phyloP scores from a whole-genome alignment of 306 rosid species.

The Quercus robur region DNA sequence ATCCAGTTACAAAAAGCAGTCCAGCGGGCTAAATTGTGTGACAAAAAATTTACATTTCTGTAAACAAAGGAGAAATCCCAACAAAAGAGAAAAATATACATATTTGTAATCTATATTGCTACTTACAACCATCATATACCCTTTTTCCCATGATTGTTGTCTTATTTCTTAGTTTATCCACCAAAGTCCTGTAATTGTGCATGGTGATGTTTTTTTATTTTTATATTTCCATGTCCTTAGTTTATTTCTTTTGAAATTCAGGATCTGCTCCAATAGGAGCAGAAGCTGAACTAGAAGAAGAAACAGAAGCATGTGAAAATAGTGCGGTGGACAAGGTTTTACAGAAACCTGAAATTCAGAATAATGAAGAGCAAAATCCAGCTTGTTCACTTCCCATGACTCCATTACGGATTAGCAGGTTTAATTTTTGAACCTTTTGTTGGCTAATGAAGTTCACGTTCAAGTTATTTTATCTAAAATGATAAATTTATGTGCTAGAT shows the following conservation, averaged over 20 bases:
- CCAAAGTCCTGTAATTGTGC: not conserved
- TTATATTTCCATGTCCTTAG: not conserved
- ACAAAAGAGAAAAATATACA: too few relatives aligned
- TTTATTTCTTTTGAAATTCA: slow-evolving; percentile 26
- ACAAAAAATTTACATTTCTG: too few relatives aligned
- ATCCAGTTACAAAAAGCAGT: too few relatives aligned
- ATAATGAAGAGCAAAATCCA: slow-evolving; percentile 50
- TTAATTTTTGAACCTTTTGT: slow-evolving; percentile 16
- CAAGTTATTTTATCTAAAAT: slow-evolving; percentile 12
- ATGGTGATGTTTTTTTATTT: not conserved
- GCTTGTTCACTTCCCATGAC: slow-evolving; percentile 52
- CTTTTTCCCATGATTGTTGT: not conserved
- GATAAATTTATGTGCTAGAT: slow-evolving; percentile 30
- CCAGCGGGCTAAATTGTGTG: too few relatives aligned
- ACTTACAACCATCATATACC: not conserved
- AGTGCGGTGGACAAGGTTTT: slow-evolving; percentile 40
- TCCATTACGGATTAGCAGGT: slow-evolving; percentile 69
- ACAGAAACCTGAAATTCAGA: slow-evolving; percentile 46
- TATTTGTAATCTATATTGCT: not conserved
- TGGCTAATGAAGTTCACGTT: slow-evolving; percentile 10
- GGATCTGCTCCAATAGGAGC: slow-evolving; percentile 44
- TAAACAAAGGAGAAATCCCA: too few relatives aligned
- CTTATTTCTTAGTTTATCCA: not conserved
- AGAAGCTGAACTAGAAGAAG: slow-evolving; percentile 69
- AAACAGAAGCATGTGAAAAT: slow-evolving; percentile 51